Evolutionary conservation across 352 stramenopile species (phyloP), one percentile per base, ranked within the genome.

Genomic region (Phytophthora cryptogea): DNA sequence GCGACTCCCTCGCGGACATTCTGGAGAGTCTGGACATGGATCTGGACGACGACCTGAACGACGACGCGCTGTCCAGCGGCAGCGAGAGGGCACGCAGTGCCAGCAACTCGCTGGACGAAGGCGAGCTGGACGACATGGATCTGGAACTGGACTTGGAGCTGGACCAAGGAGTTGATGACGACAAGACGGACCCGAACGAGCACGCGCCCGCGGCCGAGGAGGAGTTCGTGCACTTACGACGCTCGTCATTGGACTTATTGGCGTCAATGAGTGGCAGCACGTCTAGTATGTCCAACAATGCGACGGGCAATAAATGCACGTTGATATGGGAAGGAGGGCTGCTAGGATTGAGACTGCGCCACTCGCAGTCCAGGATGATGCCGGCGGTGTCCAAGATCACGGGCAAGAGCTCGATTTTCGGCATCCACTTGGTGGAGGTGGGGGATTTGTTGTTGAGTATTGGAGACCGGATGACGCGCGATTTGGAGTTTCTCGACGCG

Each of bases 21-120:
- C 78, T 94, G 45, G 84, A 94, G 71, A 89, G 76, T 50, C 72
- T 94, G 5, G 84, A 94, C 53, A 89, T 93, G 82, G 86, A 95
- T 51, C 66, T 92, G 31, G 84, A 92, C 42, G 20, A 23, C 20
- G 88, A 89, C 40, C 54, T 87, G 8, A 74, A 72, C 37, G 74
- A 89, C 35, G 64, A 79, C 39, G 76, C 68, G 33, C 44, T 74
- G 40, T 69, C 66, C 14, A 75, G 59, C 4, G 66, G 63, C 3
- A 78, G 68, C 8, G 61, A 70, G 52, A 52, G 63, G 4, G 69
- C 66, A 2, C 44, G 45, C 2, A 75, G 50, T 27, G 63, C 72
- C 17, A 79, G 70, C 46, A 76, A 87, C 51, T 84, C 74, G 43
- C 74, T 92, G 27, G 79, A 90, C 39, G 80, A 90, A 62, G 64